Base-by-base conservation (phyloP, 2,329 filamentous ascomycete genomes). In the Ophiostoma perfectum region DNA sequence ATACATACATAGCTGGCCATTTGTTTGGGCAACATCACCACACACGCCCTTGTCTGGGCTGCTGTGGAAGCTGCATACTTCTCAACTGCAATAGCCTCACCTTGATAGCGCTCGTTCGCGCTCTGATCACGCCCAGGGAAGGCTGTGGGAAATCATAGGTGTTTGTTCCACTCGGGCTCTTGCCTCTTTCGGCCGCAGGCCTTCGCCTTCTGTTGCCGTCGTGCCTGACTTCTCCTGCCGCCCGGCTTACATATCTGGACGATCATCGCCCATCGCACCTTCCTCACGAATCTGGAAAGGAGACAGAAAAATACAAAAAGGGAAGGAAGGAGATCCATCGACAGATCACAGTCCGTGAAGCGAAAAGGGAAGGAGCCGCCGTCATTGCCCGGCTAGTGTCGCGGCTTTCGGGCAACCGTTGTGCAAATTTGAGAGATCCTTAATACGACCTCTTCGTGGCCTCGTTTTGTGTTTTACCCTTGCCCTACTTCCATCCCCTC, bases 301-400 rank as follows among this genome's bases (percentile, higher is more conserved):
- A 60, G n/a, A 27, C 49, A n/a, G 27, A 55, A 55, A 49, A 55
- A 4, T 14, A 6, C 55, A 38, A 39, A 60, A 60, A 60, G 12
- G 55, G 27, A 60, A 60, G 38, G 27, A 60, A 60, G 9, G 27
- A 52, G 5, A 5, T 2, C n/a, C 7, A 18, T 7, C 14, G 45
- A n/a, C 49, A 38, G 38, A 4, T 38, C 9, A 5, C 3, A 58
- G 12, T 38, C 14, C 11, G 55, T 60, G 27, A 14, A 60, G 36
- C 12, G 14, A 27, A 60, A 60, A 60, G 27, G 55, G 55, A 60
- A 60, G 55, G 55, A 60, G 55, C 55, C 14, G 38, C 11, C 55
- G 55, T 60, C 55, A 60, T 27, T 58, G 52, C 27, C 9, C 27
- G 18, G 27, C 52, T 60, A 60, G 55, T 60, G 55, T 38, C 55